Percentiles rank a stretch among this genome's conserved stretches.
phyloP scores from a whole-genome alignment of 2,329 filamentous ascomycete genomes.

The Tolypocladium nubicola region DNA sequence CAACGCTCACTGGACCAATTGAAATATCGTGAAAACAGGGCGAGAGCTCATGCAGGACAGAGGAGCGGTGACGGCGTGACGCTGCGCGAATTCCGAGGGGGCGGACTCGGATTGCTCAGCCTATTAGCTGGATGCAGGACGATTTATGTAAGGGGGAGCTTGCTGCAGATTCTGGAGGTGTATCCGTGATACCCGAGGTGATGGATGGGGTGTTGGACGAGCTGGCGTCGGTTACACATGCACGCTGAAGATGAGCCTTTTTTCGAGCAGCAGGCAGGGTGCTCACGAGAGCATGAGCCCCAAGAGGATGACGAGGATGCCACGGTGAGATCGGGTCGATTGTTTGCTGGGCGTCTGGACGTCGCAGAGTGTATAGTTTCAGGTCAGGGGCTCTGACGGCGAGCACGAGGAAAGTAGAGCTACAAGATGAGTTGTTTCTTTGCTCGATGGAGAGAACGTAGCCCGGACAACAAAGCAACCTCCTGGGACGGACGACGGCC shows the following conservation, averaged over 20 bases:
- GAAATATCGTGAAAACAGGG: background rate
- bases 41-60: background rate
- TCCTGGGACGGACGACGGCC: background rate
- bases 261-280: background rate
- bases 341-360: background rate
- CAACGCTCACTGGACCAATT: background rate
- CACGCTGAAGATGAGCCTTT: background rate
- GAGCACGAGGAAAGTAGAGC: background rate
- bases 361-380: background rate
- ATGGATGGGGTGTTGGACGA: background rate
- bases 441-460: background rate
- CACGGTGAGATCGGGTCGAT: background rate
- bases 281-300: background rate
- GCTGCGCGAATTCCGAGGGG: background rate
- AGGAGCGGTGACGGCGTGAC: background rate
- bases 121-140: background rate
- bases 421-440: constrained; percentile 1
- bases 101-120: too few relatives aligned
- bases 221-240: background rate
- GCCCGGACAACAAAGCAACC: background rate
- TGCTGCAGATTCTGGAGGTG: background rate
- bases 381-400: background rate
- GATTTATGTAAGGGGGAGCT: background rate
- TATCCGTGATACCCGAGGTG: background rate
- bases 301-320: background rate